Conservation (phyloP, 106 monocot genomes). For the Gastrodia elata region DNA sequence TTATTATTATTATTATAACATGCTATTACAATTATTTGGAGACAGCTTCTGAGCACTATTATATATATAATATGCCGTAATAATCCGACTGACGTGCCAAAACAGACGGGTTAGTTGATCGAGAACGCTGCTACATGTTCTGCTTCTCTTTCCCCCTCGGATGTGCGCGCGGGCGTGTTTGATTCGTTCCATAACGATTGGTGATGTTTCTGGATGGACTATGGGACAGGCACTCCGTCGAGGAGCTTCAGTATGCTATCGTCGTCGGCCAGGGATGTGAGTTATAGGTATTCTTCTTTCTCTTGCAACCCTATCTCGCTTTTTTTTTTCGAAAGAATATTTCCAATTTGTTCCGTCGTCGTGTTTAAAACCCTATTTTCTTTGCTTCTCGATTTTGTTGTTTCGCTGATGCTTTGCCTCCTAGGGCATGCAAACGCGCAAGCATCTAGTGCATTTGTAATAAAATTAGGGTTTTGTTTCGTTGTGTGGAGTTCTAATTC, state of each 20-base stretch:
- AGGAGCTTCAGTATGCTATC: slow-evolving; percentile 5
- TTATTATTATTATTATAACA: no score
- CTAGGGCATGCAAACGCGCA: background rate
- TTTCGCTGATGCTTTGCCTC: background rate
- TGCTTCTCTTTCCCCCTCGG: slow-evolving; percentile 7
- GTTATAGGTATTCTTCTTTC: slow-evolving; percentile 27
- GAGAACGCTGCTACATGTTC: background rate
- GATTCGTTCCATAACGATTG: background rate
- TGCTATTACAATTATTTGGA: no score
- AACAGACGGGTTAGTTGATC: background rate
- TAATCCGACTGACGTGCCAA: background rate
- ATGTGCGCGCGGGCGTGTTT: no score
- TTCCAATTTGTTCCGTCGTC: background rate
- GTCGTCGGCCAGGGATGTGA: slow-evolving; percentile 37
- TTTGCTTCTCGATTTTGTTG: background rate
- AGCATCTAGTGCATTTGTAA: background rate
- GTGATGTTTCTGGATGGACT: slow-evolving; percentile 17
- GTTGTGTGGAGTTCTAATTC: background rate
- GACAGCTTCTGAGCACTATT: no score
- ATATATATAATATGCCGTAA: no score
- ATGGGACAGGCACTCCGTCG: background rate
- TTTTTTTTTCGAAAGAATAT: background rate
- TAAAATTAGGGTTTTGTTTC: background rate
- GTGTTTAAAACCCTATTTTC: background rate
- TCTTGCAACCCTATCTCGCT: background rate